Evolutionary conservation across 179 eudicot species (phyloP).

Genomic region (Nepenthes alata): DNA sequence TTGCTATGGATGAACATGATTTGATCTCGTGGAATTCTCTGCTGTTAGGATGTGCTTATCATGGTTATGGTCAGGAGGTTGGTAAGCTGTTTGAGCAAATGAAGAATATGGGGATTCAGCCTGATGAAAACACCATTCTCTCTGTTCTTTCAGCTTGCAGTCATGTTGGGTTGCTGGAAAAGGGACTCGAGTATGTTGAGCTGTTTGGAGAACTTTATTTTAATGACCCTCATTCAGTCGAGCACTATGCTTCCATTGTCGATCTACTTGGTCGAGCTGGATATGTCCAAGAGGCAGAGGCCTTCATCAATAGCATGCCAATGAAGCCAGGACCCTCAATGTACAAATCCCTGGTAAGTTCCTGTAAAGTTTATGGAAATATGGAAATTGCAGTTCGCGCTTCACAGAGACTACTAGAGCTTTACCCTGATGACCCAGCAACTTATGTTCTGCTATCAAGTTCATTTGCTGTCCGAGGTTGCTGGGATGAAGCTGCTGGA

Average conservation of each 20-base stretch:
- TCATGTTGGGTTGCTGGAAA: constrained; percentile 41
- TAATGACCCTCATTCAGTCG: constrained; percentile 18
- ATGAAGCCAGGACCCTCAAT: constrained; percentile 33
- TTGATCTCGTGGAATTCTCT: constrained; percentile 54
- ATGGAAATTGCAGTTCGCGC: constrained; percentile 33
- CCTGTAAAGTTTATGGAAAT: constrained; percentile 42
- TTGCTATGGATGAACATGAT: constrained; percentile 28
- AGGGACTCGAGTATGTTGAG: constrained; percentile 38
- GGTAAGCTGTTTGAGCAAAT: constrained; percentile 42
- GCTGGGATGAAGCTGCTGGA: constrained; percentile 41
- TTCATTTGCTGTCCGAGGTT: constrained; percentile 35
- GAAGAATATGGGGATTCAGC: constrained; percentile 28
- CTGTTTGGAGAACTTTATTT: constrained; percentile 25
- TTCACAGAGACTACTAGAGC: constrained; percentile 30
- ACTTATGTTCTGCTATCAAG: constrained; percentile 39
- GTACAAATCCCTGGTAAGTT: constrained; percentile 44
- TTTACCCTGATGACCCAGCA: constrained; percentile 36
- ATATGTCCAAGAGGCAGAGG: constrained; percentile 44
- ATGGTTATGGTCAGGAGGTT: constrained; percentile 38
- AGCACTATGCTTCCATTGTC: constrained; percentile 52
- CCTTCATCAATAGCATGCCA: constrained; percentile 42
- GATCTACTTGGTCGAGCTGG: constrained; percentile 57
- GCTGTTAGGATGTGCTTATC: constrained; percentile 36
- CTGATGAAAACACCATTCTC: constrained; percentile 37
- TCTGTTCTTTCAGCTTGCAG: constrained; percentile 51